Conservation (phyloP, 768 basidiomycete genomes). For the Phlebiopsis gigantea region DNA sequence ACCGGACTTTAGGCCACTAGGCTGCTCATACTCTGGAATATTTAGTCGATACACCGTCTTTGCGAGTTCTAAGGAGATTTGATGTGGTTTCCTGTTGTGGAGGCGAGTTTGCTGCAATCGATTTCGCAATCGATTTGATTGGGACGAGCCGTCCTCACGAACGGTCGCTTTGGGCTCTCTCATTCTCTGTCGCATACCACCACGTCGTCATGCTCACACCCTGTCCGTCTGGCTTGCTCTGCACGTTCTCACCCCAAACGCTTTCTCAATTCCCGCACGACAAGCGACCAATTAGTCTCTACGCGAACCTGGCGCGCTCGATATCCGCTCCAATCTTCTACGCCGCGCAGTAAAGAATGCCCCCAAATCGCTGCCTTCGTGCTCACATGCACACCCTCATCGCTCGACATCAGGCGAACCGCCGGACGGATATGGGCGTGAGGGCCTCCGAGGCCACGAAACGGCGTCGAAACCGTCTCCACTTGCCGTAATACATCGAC, state of each 20-base stretch:
- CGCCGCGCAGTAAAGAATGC: background rate
- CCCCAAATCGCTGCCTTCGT: background rate
- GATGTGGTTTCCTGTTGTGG: background rate
- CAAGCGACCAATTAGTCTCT: background rate
- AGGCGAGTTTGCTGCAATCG: background rate
- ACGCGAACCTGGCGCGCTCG: background rate
- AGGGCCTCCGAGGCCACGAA: background rate
- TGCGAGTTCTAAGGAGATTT: background rate
- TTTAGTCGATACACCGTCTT: background rate
- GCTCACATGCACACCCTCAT: background rate
- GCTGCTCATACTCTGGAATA: background rate
- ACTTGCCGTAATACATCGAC: background rate
- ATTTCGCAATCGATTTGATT: background rate
- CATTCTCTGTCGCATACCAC: background rate
- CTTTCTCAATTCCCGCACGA: background rate
- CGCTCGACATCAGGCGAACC: background rate
- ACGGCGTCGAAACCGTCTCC: background rate
- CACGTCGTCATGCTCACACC: background rate
- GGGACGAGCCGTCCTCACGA: background rate
- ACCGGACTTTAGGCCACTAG: background rate
- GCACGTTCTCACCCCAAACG: background rate
- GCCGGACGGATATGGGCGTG: background rate
- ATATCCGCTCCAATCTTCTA: background rate
- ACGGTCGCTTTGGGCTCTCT: background rate
- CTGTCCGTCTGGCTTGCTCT: background rate